Base-by-base conservation (phyloP, 768 basidiomycete genomes). In the Leucosporidium creatinivorum region DNA sequence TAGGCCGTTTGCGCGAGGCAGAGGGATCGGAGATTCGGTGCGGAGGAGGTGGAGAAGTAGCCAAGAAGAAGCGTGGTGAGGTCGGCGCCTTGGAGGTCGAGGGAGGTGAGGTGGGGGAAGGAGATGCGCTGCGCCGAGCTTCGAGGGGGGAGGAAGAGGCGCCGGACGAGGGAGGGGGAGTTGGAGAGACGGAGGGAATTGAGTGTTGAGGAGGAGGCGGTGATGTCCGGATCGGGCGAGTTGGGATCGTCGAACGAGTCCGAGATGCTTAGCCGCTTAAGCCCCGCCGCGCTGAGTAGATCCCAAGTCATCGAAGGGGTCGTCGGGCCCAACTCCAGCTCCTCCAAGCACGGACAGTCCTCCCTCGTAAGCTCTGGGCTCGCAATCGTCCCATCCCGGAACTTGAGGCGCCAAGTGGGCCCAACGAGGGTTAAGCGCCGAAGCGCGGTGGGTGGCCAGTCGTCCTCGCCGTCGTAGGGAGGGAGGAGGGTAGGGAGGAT, bases 401-500 rank as follows among this genome's bases (percentile, higher is more conserved):
- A 68, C 18, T 51, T 49, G 15, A 68, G 44, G 15, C 67, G 33
- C 67, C 67, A 68, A 8, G 60, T n/a, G 0, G 67, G 67, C 0
- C 62, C 62, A 25, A 68, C 47, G 51, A 68, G 67, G 10, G 52
- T 44, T 12, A 68, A 44, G 0, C 33, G 36, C 8, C 26, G 4
- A 21, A 68, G 36, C 1, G 36, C 7, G 25, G 60, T 48, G 7
- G 58, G 58, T 13, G 36, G 21, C 67, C 62, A 68, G 25, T 63
- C 67, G 1, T 47, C 12, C 55, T 68, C 67, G 62, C 58, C 67
- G 12, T 28, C 23, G 51, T 56, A 60, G 0, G 36, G 62, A 0
- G 67, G 67, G 0, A 68, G 67, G 58, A 68, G 54, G 9, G 25
- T 17, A 12, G 66, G 39, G 4, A 55, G 28, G 58, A 68, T 50